Base-by-base conservation (phyloP, 352 stramenopile genomes). In the Phytopythium montanum region DNA sequence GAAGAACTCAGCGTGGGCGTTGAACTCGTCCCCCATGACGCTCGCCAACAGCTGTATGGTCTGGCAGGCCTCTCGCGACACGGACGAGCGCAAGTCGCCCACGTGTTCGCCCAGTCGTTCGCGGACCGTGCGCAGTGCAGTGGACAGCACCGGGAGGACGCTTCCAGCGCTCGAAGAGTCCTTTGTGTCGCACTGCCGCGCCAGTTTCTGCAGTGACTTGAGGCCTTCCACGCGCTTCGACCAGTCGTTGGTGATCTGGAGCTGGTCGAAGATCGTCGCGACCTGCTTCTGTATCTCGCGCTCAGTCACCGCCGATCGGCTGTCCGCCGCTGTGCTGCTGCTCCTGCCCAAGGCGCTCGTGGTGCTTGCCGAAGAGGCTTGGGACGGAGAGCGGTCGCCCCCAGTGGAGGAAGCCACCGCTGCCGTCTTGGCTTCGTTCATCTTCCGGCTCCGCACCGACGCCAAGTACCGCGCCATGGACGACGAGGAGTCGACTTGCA, bases 81-180 rank as follows among this genome's bases (percentile, higher is more conserved):
- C 86, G 0, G 81, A 85, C 19, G 86, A 95, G n/a, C 86, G 79
- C 31, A 95, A 59, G 53, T 95, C 86, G 10, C 53, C 65, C 21
- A 95, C 81, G 73, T 95, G 84, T 23, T 88, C 75, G 31, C 77
- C 86, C 7, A 95, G 38, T 4, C 70, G 66, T 50, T 93, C 84
- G 9, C 86, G 81, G 55, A 94, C 62, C 1, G 64, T 39, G 26
- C 80, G 81, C 49, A 95, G 33, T 1, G 65, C 72, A 28, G 78
- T 59, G 9, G 73, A 69, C 19, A 95, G 64, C 3, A 59, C 56
- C 12, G 54, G 46, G 2, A 75, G 44, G 14, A 52, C 16, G 18
- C 25, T 23, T 36, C 25, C 45, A 42, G 50, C 29, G 14, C 31
- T 55, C 31, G 49, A 66, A 23, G 81, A 72, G 31, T 66, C 70